Evolutionary conservation across 345 rosid genomes (phyloP).

Genomic region (Aquilaria sinensis): DNA sequence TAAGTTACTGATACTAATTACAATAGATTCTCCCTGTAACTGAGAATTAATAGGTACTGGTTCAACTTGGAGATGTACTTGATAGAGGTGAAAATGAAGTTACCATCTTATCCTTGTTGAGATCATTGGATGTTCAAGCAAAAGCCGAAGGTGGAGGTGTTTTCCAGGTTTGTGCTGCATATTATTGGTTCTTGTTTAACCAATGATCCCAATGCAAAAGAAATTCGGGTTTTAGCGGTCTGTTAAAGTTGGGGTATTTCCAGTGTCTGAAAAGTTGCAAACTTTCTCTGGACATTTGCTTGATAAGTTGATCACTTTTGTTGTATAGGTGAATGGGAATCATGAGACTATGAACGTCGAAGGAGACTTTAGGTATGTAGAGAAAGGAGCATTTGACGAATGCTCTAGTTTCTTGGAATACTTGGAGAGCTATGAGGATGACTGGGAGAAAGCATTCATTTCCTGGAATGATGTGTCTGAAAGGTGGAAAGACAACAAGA

Average conservation of each 20-base stretch:
- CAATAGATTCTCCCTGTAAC: not conserved
- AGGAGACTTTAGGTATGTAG: slow-evolving; percentile 87
- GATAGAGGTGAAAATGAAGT: slow-evolving; percentile 89
- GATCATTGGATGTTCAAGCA: slow-evolving; percentile 68
- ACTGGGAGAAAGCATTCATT: slow-evolving; percentile 71
- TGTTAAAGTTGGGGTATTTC: not conserved
- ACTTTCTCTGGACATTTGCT: no score
- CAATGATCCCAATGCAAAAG: no score
- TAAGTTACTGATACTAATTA: not conserved
- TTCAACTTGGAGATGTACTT: slow-evolving; percentile 92
- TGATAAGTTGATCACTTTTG: not conserved
- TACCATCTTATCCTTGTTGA: slow-evolving; percentile 71
- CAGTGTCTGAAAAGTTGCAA: not conserved
- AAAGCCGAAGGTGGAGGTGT: slow-evolving; percentile 87
- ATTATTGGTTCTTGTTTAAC: no score
- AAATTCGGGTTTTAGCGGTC: not conserved
- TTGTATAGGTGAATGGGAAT: slow-evolving; percentile 70
- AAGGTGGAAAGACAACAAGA: slow-evolving; percentile 42
- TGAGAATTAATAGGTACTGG: slow-evolving; percentile 41
- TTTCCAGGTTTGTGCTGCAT: slow-evolving; percentile 58
- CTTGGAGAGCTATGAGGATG: slow-evolving; percentile 42
- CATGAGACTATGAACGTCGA: slow-evolving; percentile 94
- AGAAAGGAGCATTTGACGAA: slow-evolving; percentile 70
- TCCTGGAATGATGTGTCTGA: slow-evolving; percentile 49
- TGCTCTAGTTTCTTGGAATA: slow-evolving; percentile 63